Base-by-base conservation (phyloP, 1,139 yeast species). In the Entelexis sorbosivorans region DNA sequence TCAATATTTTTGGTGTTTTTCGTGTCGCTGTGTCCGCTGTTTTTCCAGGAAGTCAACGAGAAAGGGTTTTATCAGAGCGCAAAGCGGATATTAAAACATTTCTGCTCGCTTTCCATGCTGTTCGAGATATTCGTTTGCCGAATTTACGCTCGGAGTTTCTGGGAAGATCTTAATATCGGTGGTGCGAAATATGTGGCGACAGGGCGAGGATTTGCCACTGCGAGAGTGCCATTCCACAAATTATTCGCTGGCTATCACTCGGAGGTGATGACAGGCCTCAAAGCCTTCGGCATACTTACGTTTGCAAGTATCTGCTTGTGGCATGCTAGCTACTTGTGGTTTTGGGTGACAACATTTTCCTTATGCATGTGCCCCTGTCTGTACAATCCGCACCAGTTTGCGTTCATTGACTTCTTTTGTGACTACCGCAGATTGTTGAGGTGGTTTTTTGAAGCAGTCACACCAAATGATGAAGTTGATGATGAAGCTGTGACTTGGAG, bases 81-180 rank as follows among this genome's bases (percentile, higher is more conserved):
- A 1, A 67, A 73, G 9, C 68, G 95, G 52, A 71, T 85, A 14
- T 60, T 74, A 16, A 76, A 74, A 58, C 96, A 87, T 62, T 69
- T 86, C 48, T 62, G 76, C 17, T 85, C 94, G 0, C 65, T 86
- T 51, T 82, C 95, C 0, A 95, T 95, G 5, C 66, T 86, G 16
- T 87, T 87, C 67, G 96, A 87, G 63, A 91, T 87, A 0, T 86
- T 87, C 66, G 89, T 83, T 1, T 84, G 95, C 62, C 93, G 84
- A 60, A 78, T 85, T 1, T 87, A 87, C 65, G 81, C 95, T 0
- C 77, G 77, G 55, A 74, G 95, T 0, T 71, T 87, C 56, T 67
- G 77, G 31, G 77, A 77, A 47, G 88, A 86, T 64, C 68, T 87
- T 35, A 73, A 82, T 0, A 75, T 82, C 63, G 96, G 95, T 0